Percentiles rank a stretch among this genome's conserved stretches.
Conservation (phyloP, 208 protist species). For the Herpetomonas tarakana region DNA sequence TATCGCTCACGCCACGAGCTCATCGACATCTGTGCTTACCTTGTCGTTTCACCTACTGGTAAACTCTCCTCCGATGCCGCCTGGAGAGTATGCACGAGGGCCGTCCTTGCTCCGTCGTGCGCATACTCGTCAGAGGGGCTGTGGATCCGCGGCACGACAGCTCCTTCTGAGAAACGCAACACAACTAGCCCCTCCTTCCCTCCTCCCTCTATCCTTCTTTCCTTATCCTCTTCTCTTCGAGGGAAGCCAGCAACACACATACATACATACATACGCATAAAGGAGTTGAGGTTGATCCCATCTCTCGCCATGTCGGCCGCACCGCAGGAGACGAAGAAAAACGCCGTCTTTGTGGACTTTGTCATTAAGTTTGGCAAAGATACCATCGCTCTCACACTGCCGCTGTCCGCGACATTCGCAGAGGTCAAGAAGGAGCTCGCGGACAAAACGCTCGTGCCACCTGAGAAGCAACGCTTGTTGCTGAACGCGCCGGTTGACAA, state of each 20-base stretch:
- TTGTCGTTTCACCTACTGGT: too few species aligned
- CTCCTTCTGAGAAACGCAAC: too few species aligned
- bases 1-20: too few species aligned
- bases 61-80: too few species aligned
- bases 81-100: too few species aligned
- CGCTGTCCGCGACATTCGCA: slow-evolving; percentile 29
- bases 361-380: slow-evolving; percentile 16
- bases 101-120: too few species aligned
- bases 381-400: slow-evolving; percentile 15
- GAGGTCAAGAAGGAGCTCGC: slow-evolving; percentile 52
- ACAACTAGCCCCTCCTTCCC: neutral
- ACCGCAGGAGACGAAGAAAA: too few species aligned
- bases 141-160: too few species aligned
- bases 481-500: slow-evolving; percentile 62
- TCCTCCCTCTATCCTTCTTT: slow-evolving; percentile 1
- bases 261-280: neutral
- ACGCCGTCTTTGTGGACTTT: slow-evolving; percentile 25
- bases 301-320: too few species aligned
- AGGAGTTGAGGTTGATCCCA: too few species aligned
- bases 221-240: neutral
- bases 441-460: slow-evolving; percentile 32
- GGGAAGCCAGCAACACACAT: neutral
- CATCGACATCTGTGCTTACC: too few species aligned
- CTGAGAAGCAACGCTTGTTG: slow-evolving; percentile 60
- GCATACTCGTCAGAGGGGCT: too few species aligned